Evolutionary conservation across 441 rosid genomes (phyloP), one percentile per base, ranked within the genome.

Genomic region (Euphorbia celastroides): DNA sequence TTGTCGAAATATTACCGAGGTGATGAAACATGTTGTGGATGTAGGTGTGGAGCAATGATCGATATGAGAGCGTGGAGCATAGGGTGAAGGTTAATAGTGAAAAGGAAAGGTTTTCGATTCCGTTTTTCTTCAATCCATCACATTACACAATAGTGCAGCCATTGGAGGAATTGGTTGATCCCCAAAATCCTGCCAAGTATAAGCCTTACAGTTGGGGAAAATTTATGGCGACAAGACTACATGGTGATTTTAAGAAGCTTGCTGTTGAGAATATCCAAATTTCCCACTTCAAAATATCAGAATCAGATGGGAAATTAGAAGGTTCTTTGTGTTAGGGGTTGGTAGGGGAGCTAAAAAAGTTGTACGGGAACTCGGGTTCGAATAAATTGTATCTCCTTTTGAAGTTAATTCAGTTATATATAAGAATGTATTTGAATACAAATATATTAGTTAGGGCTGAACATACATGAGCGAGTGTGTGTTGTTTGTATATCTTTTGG

Each of bases 11-110:
- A n/a, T n/a, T n/a, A n/a, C n/a, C n/a, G n/a, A n/a, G n/a, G n/a
- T n/a, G n/a, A n/a, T 32, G 62, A 62, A 38, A 30, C 14, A 54
- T 54, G 2, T 19, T 69, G 50, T 48, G 75, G 12, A 55, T 27
- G 19, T 5, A 92, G 98, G 90, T 92, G 30, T 72, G 89, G 73
- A 92, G 93, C 83, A 92, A 90, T 72, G 86, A 86, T 42, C 66
- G 57, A n/a, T 92, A 88, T 72, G 85, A 77, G 77, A 92, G 97
- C 52, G 96, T 90, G 74, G 97, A 92, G 82, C 98, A 90, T 25
- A 83, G 93, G 62, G 97, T 86, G 79, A 81, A 79, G n/a, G 93
- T 90, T 57, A 90, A 93, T 65, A 78, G 89, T 2, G 70, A 69
- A 5, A 70, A 71, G 42, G 97, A 90, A 67, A 82, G 98, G 26